Evolutionary conservation across 2,329 filamentous ascomycete species (phyloP), one percentile per base, ranked within the genome.

Genomic region (Diplocarpon rosae): DNA sequence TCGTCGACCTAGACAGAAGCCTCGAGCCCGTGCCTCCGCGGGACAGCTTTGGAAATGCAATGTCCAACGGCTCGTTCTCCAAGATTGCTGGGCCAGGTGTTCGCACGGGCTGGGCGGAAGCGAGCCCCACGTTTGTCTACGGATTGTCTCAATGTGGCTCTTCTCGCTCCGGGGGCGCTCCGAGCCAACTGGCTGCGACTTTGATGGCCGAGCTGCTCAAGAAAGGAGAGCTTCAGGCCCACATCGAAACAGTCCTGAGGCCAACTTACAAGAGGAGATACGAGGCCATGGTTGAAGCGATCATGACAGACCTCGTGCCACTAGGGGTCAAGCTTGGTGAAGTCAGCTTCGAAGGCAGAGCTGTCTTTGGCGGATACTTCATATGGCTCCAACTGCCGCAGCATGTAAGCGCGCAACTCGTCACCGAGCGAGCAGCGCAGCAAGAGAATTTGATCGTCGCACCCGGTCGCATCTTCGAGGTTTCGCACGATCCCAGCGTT

Each of bases 1-100:
- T 95, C 1, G 78, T 85, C 14, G 88, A 95, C 59, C 68, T 95
- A 44, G 88, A 95, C 62, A 68, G 76, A 7, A 70, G 73, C 15
- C 67, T 89, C 8, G 78, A 80, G 16, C 76, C 74, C 1, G 72
- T 73, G 31, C 75, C 63, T 55, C 66, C 57, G 2, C 64, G 64
- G 30, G 64, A 67, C 3, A 71, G 78, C 35, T 95, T 90, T 60
- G 88, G 90, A 10, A 81, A 96, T 62, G 75, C 78, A 9, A 69
- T 89, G 30, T 89, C 83, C 56, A 96, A 96, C 61, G 88, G 85
- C 16, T 87, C 82, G 6, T 96, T 96, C 63, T 86, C 80, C 61
- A 98, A 98, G 63, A 78, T 96, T 31, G 73, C 79, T 24, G 87
- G 78, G 0, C 88, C 90, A 0, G 92, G 90, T 0, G 65, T 84